Percentiles rank a stretch among this genome's conserved stretches.
phyloP scores from a whole-genome alignment of 768 basidiomycete species.

The Neoboletus subvelutipes region DNA sequence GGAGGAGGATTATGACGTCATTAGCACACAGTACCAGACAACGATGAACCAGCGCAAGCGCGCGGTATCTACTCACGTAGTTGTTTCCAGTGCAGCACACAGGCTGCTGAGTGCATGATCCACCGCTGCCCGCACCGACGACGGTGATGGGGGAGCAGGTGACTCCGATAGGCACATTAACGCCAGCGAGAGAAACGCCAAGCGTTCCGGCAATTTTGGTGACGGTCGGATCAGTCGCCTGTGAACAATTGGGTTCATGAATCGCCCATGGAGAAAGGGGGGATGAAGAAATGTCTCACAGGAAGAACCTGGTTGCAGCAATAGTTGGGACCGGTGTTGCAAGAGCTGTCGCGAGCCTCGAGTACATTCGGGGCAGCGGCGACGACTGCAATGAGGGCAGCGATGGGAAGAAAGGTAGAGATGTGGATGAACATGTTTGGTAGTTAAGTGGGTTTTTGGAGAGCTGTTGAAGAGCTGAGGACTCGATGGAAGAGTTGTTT shows the following conservation, averaged over 20 bases:
- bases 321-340: not conserved
- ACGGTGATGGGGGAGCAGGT: not conserved
- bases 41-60: not conserved
- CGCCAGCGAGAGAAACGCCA: not conserved
- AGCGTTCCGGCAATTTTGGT: accelerated
- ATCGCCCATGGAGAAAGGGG: not conserved
- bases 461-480: not conserved
- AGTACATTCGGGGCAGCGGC: not conserved
- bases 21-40: not conserved
- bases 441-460: not conserved
- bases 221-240: not conserved
- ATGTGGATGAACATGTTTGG: not conserved
- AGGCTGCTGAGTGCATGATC: not conserved
- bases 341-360: not conserved
- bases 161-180: not conserved
- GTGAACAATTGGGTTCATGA: not conserved
- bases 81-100: not conserved
- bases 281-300: not conserved
- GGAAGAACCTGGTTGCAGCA: not conserved
- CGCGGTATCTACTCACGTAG: not conserved
- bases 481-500: not conserved
- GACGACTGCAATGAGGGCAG: not conserved
- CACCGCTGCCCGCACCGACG: not conserved
- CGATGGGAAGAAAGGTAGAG: not conserved
- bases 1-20: not conserved